Base-by-base conservation (phyloP, 2,329 filamentous ascomycete species). In the Mariannaea elegans region DNA sequence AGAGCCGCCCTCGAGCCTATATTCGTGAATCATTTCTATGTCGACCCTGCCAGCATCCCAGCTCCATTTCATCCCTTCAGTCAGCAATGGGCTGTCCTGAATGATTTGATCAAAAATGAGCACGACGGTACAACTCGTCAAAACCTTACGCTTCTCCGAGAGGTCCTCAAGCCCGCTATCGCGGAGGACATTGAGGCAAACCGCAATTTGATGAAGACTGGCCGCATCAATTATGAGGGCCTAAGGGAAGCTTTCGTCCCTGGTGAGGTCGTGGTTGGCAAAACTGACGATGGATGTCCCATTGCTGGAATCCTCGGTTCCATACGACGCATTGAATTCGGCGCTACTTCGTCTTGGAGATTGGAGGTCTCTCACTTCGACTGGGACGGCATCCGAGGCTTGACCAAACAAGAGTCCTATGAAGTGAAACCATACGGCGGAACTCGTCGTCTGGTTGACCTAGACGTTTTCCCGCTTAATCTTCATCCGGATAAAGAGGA, bases 171-270 rank as follows among this genome's bases (percentile, higher is more conserved):
- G 6, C 10, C 1, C 0, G 21, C 49, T 9, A 10, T 65, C 0
- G 12, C 3, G 1, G 34, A 47, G 2, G 34, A 19, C 1, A 24
- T 47, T 12, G 4, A 3, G 1, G 31, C 23, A 2, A 4, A 51
- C 12, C 4, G 32, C 16, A 18, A 2, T 0, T n/a, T 63, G 10
- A 16, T 8, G 1, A 6, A 29, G 2, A 59, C 56, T 2, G 47
- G 50, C 0, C 36, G 16, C n/a, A 12, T 52, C 8, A 9, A 41
- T 7, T 65, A 41, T 4, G 4, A 21, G 0, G 31, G 46, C 1
- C 9, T 65, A 2, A 1, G 27, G 1, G 14, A 52, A 1, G 34
- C 46, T 4, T 65, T 58, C 21, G 9, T 47, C 4, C 62, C 64
- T 2, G 50, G 47, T 0, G 42, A 65, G 9, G 5, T 23, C 27